These are phyloP conservation scores for Russula foetens DNA, from an alignment of 768 basidiomycete species.

Conservation along the genomic window DNA sequence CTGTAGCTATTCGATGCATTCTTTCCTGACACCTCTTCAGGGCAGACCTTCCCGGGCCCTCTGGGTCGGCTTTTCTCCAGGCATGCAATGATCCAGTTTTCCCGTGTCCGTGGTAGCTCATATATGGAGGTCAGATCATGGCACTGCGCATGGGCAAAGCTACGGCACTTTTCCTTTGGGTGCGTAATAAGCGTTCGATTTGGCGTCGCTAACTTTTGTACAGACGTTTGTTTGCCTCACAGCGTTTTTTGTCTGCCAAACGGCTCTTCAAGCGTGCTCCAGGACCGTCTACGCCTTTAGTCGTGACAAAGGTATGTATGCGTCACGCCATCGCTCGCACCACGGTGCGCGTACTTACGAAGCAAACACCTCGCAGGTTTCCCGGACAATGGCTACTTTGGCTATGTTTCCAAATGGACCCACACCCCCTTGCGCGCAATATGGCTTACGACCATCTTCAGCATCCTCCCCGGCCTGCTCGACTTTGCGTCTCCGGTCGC, in stretches of 20 bases:
- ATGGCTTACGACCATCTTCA: slow-evolving; percentile 59
- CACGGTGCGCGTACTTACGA: background rate
- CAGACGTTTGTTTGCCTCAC: slow-evolving; percentile 73
- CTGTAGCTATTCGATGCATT: background rate
- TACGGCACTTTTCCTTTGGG: slow-evolving; percentile 75
- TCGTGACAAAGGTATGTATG: slow-evolving; percentile 54
- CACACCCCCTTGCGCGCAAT: slow-evolving; percentile 73
- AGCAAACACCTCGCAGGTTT: slow-evolving; percentile 37
- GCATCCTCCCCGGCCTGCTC: slow-evolving; percentile 63
- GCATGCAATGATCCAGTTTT: slow-evolving; percentile 23
- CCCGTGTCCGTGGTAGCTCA: background rate
- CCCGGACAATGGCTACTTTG: slow-evolving; percentile 74
- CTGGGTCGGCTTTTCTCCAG: slow-evolving; percentile 67
- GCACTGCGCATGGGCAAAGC: slow-evolving; percentile 64
- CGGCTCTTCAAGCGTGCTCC: slow-evolving; percentile 74
- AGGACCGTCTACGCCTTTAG: slow-evolving; percentile 81
- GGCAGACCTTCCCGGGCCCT: slow-evolving; percentile 57
- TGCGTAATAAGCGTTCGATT: slow-evolving; percentile 22
- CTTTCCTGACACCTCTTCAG: slow-evolving; percentile 26
- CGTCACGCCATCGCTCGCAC: background rate
- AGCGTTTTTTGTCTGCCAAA: slow-evolving; percentile 81
- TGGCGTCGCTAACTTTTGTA: background rate
- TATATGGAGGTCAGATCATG: slow-evolving; percentile 51
- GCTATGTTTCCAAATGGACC: slow-evolving; percentile 51
- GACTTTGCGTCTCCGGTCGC: slow-evolving; percentile 72